These are phyloP conservation scores for Sporothrix sp. DNA, from an alignment of 2,329 filamentous ascomycete genomes.

Conservation along the genomic window DNA sequence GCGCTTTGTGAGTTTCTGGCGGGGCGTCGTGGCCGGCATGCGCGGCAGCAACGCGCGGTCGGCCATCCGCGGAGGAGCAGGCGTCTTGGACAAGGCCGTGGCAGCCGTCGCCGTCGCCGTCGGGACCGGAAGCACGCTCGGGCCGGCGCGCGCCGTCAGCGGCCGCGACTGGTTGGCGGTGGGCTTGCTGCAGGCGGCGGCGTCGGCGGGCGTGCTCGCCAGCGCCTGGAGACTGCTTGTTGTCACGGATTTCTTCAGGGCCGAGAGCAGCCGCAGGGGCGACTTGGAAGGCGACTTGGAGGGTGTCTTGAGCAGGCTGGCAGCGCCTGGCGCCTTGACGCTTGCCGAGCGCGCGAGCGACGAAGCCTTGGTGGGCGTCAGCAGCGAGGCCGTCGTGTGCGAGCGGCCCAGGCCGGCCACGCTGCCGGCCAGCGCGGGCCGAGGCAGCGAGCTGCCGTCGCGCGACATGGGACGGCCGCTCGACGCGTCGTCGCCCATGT, in stretches of 20 bases:
- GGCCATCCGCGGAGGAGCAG: constrained; percentile 33
- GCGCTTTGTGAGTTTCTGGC: constrained; percentile 57
- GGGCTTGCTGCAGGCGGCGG: constrained; percentile 7
- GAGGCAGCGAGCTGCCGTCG: constrained; percentile 39
- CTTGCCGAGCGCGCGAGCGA: constrained; percentile 54
- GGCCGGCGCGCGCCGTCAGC: constrained; percentile 26
- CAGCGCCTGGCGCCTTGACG: constrained; percentile 35
- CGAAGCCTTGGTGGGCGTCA: constrained; percentile 73
- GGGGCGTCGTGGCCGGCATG: constrained; percentile 53
- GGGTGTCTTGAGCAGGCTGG: background rate
- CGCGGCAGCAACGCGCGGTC: constrained; percentile 44
- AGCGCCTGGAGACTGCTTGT: constrained; percentile 32
- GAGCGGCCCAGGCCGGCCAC: constrained; percentile 29
- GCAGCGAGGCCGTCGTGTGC: constrained; percentile 46
- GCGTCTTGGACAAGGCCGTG: constrained; percentile 33
- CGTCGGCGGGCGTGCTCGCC: background rate
- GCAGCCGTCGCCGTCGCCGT: constrained; percentile 23
- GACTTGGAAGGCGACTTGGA: constrained; percentile 42
- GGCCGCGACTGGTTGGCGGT: background rate
- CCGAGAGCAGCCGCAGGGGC: constrained; percentile 26
- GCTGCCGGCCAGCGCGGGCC: constrained; percentile 19
- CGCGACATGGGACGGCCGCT: constrained; percentile 50
- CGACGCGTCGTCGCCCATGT: constrained; percentile 58
- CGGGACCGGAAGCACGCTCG: constrained; percentile 38
- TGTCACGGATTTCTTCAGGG: constrained; percentile 42